Evolutionary conservation across 148 eudicot species (phyloP).

Genomic region (Silene conica): DNA sequence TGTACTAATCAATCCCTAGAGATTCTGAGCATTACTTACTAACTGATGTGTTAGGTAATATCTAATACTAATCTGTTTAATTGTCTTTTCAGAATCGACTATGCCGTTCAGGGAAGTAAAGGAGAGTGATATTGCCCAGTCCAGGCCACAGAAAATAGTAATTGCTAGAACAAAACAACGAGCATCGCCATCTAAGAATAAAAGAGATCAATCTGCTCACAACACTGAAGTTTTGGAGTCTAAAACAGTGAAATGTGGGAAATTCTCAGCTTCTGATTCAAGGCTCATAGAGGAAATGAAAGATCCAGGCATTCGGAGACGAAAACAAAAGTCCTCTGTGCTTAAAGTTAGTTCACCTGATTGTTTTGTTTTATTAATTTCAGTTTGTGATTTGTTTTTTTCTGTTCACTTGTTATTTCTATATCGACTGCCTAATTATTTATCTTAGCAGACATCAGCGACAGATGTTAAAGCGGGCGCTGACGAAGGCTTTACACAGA

Average conservation of each 20-base stretch:
- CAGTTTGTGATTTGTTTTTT: background rate
- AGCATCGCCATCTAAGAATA: constrained; percentile 42
- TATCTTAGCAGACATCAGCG: constrained; percentile 38
- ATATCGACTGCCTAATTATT: constrained; percentile 11
- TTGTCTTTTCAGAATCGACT: constrained; percentile 34
- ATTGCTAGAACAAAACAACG: constrained; percentile 39
- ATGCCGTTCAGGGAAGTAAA: constrained; percentile 46
- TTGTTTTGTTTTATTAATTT: background rate
- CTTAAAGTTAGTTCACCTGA: constrained; percentile 46
- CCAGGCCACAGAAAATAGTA: constrained; percentile 37
- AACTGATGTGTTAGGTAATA: background rate
- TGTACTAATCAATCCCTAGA: background rate
- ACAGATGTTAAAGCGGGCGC: constrained; percentile 42
- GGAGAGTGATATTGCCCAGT: constrained; percentile 39
- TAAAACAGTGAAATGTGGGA: constrained; percentile 49
- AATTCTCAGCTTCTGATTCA: constrained; percentile 34
- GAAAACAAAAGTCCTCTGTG: constrained; percentile 47
- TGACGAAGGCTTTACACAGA: constrained; percentile 38
- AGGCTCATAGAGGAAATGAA: constrained; percentile 39
- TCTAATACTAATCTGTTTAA: background rate
- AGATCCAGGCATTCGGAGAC: constrained; percentile 33
- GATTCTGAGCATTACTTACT: constrained; percentile 2
- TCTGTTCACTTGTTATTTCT: constrained; percentile 16
- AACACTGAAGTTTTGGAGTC: constrained; percentile 34
- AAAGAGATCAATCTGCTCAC: constrained; percentile 35